Evolutionary conservation across 192 early-diverging fungal genomes (phyloP).

Genomic region (Mortierella claussenii): DNA sequence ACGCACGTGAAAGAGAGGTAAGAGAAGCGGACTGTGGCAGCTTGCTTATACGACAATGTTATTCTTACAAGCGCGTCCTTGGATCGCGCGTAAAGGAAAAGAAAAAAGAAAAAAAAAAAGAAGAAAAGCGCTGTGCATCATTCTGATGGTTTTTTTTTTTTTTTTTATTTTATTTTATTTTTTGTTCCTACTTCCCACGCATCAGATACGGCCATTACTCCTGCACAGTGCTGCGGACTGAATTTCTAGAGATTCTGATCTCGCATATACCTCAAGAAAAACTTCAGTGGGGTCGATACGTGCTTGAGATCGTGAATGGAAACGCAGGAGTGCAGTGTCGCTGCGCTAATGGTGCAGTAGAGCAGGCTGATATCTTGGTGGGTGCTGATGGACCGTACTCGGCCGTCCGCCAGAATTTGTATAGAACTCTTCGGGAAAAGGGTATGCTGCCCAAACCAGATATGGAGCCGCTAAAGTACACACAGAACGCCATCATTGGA

Average conservation of each 20-base stretch:
- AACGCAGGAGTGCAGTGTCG: slow-evolving; percentile 40
- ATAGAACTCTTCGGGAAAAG: slow-evolving; percentile 14
- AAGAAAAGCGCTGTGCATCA: background rate
- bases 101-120: background rate
- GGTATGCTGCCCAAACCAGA: slow-evolving; percentile 26
- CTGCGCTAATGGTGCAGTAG: slow-evolving; percentile 33
- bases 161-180: background rate
- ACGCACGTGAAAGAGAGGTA: slow-evolving; percentile 34
- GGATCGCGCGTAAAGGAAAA: background rate
- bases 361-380: slow-evolving; percentile 32
- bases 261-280: slow-evolving; percentile 22
- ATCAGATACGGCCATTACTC: slow-evolving; percentile 35
- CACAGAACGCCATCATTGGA: slow-evolving; percentile 23
- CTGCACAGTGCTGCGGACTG: slow-evolving; percentile 6
- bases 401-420: slow-evolving; percentile 32
- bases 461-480: slow-evolving; percentile 18
- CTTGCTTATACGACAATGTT: too few species aligned
- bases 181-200: background rate
- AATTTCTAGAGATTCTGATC: slow-evolving; percentile 25
- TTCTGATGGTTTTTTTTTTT: background rate
- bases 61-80: too few species aligned
- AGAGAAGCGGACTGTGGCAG: too few species aligned
- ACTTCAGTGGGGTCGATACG: slow-evolving; percentile 28
- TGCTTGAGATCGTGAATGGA: slow-evolving; percentile 33
- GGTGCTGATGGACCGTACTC: slow-evolving; percentile 31